Evolutionary conservation across 1,284 basidiomycete genomes (phyloP).

Genomic region (Lignosus rhinocerotis): DNA sequence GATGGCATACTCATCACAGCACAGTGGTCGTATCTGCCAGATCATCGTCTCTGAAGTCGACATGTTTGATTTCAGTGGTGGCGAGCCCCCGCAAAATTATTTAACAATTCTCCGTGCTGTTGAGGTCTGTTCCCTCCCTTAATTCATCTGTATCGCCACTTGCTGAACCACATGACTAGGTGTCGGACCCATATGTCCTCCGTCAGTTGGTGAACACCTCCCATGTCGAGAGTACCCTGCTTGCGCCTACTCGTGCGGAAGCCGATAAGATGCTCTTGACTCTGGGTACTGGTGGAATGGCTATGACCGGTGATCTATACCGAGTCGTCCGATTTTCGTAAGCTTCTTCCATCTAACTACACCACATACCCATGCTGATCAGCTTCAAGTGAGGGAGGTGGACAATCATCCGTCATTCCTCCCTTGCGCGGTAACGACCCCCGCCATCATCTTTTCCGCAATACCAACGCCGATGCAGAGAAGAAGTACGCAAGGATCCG

Average conservation of each 20-base stretch:
- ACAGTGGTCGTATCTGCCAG: constrained; percentile 38
- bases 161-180: constrained; percentile 41
- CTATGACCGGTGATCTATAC: constrained; percentile 63
- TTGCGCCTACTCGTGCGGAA: constrained; percentile 61
- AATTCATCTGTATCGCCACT: background rate
- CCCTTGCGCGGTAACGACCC: constrained; percentile 40
- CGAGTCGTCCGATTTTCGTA: constrained; percentile 63
- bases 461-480: constrained; percentile 35
- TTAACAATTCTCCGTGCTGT: constrained; percentile 85
- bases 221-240: constrained; percentile 72
- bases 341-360: constrained; percentile 27
- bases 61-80: constrained; percentile 71
- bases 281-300: constrained; percentile 49
- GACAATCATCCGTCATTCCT: constrained; percentile 43
- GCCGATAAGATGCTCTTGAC: constrained; percentile 55
- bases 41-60: constrained; percentile 74
- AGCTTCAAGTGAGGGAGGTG: constrained; percentile 60
- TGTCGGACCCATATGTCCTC: constrained; percentile 74
- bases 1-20: background rate
- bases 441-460: constrained; percentile 51
- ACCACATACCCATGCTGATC: background rate
- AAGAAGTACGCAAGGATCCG: constrained; percentile 31
- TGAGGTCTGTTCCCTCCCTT: constrained; percentile 51
- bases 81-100: constrained; percentile 62
- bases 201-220: constrained; percentile 81